Percentiles rank a stretch among this genome's conserved stretches.
phyloP scores from a whole-genome alignment of 1,284 basidiomycete species.

The Stygiomarasmius scandens region DNA sequence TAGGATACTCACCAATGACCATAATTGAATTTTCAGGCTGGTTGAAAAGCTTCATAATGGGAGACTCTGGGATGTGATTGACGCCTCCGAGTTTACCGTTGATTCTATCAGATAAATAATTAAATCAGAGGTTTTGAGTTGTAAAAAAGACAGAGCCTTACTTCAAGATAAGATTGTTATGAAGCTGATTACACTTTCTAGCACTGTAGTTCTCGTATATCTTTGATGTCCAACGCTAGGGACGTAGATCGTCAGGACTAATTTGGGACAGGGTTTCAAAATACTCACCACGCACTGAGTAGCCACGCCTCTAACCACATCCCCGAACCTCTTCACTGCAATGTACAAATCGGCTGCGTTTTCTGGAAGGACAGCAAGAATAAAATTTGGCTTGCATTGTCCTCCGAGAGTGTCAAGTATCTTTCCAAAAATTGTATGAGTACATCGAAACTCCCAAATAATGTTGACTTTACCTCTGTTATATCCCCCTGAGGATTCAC shows the following conservation, averaged over 20 bases:
- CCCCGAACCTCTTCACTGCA: constrained; percentile 38
- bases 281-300: constrained; percentile 43
- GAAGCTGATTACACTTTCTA: constrained; percentile 33
- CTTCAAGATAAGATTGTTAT: constrained; percentile 43
- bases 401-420: background rate
- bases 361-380: constrained; percentile 22
- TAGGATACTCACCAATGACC: constrained; percentile 37
- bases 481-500: background rate
- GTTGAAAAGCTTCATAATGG: constrained; percentile 27
- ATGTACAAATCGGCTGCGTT: constrained; percentile 32
- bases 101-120: constrained; percentile 35
- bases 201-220: constrained; percentile 23
- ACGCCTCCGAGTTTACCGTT: constrained; percentile 43
- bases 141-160: constrained; percentile 17
- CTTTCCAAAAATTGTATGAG: too few relatives aligned
- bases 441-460: too few relatives aligned
- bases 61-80: constrained; percentile 31
- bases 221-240: constrained; percentile 33
- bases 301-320: constrained; percentile 31
- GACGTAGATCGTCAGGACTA: too few relatives aligned
- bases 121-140: background rate
- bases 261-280: too few relatives aligned
- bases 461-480: too few relatives aligned
- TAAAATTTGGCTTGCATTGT: background rate
- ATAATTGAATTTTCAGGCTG: constrained; percentile 29